Percentiles rank a stretch among this genome's conserved stretches.
These are phyloP conservation scores for Pleurotus platypus DNA, from an alignment of 768 basidiomycete species.

Conservation along the genomic window DNA sequence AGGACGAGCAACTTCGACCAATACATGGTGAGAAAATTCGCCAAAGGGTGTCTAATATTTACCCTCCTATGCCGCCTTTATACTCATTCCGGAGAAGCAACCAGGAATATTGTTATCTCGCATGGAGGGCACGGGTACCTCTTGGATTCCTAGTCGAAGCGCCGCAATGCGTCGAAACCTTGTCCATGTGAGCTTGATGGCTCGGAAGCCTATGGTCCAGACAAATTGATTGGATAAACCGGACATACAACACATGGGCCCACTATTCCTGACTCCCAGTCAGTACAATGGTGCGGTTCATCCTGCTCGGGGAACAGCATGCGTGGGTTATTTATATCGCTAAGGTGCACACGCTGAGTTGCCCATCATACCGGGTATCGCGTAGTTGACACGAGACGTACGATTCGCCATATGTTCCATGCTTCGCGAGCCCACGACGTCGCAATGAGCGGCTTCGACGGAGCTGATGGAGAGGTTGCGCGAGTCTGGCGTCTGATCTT, in stretches of 20 bases:
- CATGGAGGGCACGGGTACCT: neutral
- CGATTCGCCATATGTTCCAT: neutral
- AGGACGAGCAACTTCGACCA: constrained; percentile 8
- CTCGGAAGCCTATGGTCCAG: neutral
- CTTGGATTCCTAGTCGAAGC: neutral
- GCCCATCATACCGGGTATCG: neutral
- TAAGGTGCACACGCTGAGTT: neutral
- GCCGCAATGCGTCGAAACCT: too few relatives aligned
- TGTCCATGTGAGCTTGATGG: neutral
- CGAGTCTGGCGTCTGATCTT: too few relatives aligned
- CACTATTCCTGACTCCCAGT: neutral
- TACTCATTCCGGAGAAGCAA: neutral
- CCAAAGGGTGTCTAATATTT: neutral
- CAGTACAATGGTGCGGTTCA: neutral
- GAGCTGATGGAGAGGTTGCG: too few relatives aligned
- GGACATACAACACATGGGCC: neutral
- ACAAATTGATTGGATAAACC: neutral
- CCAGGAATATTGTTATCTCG: neutral
- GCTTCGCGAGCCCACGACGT: neutral
- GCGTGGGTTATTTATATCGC: neutral
- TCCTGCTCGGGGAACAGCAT: neutral
- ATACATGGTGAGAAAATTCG: neutral
- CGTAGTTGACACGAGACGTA: neutral
- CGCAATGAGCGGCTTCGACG: neutral
- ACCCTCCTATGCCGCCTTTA: neutral